Percentiles rank a stretch among this genome's conserved stretches.
Evolutionary conservation across 208 protist genomes (phyloP).

Genomic region (Acanthamoeba culbertsoni): DNA sequence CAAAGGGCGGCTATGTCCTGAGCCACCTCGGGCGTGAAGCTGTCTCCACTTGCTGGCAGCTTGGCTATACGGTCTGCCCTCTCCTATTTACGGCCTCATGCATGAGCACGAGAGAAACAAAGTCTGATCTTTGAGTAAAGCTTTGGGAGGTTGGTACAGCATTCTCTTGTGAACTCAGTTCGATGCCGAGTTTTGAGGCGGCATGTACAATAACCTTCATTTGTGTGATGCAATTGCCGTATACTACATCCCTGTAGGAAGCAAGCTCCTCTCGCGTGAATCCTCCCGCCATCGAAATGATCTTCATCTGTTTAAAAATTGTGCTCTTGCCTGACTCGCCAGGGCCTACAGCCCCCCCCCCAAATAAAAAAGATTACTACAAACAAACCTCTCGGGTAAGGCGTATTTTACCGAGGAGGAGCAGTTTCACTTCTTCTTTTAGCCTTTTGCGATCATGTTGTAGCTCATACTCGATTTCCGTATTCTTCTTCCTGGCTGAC

Average conservation of each 20-base stretch:
- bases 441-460: neutral
- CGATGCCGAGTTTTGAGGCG: conserved; percentile 52
- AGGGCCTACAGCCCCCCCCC: neutral
- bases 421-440: conserved; percentile 58
- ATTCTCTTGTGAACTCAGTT: conserved; percentile 14
- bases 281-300: conserved; percentile 81
- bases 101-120: neutral
- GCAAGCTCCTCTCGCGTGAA: conserved; percentile 74
- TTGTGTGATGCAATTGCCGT: conserved; percentile 74
- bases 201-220: conserved; percentile 75
- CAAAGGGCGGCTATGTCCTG: conserved; percentile 72
- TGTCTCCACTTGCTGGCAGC: neutral
- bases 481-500: conserved; percentile 8
- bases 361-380: neutral
- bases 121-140: neutral
- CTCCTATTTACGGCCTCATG: neutral
- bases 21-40: conserved; percentile 38
- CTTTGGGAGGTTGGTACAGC: neutral
- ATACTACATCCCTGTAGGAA: conserved; percentile 71
- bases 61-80: conserved; percentile 21
- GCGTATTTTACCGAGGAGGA: conserved; percentile 65
- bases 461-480: conserved; percentile 35
- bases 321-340: conserved; percentile 56
- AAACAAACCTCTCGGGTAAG: neutral
- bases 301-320: conserved; percentile 85